Evolutionary conservation across 139 green algal species (phyloP).

Genomic region (Volvox africanus): DNA sequence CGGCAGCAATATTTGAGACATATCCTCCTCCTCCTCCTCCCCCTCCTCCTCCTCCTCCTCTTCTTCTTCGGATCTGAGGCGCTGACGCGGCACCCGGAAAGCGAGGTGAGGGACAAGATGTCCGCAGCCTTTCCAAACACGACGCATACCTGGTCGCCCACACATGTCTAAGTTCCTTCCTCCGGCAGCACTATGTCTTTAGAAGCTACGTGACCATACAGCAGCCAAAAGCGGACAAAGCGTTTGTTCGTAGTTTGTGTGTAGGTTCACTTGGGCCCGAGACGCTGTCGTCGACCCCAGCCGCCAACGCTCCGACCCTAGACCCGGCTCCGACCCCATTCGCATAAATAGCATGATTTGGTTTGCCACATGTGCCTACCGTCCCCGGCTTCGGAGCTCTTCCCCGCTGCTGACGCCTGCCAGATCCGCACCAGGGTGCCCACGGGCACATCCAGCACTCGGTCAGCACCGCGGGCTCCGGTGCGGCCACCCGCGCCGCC

Average conservation of each 20-base stretch:
- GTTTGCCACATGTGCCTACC: background rate
- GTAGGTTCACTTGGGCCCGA: too few relatives aligned
- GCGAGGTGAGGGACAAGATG: background rate
- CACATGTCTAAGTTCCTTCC: too few relatives aligned
- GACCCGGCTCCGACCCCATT: too few relatives aligned
- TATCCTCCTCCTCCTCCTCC: too few relatives aligned
- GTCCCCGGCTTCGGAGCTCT: background rate
- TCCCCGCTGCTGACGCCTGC: background rate
- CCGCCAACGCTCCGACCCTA: too few relatives aligned
- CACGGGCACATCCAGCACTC: background rate
- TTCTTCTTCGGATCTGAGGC: too few relatives aligned
- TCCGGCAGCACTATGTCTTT: too few relatives aligned
- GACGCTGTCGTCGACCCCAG: too few relatives aligned
- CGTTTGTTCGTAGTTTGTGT: too few relatives aligned
- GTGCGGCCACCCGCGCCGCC: background rate
- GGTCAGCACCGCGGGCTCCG: background rate
- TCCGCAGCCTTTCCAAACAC: background rate
- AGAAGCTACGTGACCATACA: too few relatives aligned
- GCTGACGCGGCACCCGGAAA: background rate
- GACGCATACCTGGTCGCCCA: background rate
- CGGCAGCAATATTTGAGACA: background rate
- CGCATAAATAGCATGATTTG: background rate
- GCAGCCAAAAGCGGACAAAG: too few relatives aligned
- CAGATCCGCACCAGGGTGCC: background rate
- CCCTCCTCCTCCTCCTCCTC: too few relatives aligned